Percentiles rank a stretch among this genome's conserved stretches.
phyloP scores from a whole-genome alignment of 2,329 filamentous ascomycete species.

The Xylaria sp. region DNA sequence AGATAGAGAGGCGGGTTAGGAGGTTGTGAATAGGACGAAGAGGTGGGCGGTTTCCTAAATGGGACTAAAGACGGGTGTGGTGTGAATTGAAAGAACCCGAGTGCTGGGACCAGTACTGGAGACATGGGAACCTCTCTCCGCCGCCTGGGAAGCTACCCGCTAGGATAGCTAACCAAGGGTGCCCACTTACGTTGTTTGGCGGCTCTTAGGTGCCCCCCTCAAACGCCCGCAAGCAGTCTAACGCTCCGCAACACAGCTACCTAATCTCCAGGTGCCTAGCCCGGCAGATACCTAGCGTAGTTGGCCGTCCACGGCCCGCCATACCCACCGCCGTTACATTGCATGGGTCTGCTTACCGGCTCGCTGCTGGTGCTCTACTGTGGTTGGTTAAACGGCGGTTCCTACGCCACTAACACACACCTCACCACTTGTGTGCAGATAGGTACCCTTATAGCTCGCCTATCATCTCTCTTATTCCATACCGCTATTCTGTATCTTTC shows the following conservation, averaged over 20 bases:
- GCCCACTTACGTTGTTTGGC: constrained; percentile 10
- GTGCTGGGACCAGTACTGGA: constrained; percentile 24
- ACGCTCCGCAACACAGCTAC: neutral
- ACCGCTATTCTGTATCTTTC: neutral
- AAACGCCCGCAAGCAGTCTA: neutral
- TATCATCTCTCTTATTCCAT: constrained; percentile 3
- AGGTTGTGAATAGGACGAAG: neutral
- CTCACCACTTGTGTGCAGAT: neutral
- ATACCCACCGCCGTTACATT: constrained; percentile 14
- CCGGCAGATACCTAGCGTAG: neutral
- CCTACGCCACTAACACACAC: constrained; percentile 6
- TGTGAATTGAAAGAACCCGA: constrained; percentile 23
- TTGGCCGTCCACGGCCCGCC: constrained; percentile 23
- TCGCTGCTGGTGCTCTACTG: neutral
- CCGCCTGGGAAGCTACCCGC: constrained; percentile 1
- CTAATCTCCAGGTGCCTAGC: neutral
- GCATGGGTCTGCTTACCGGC: neutral
- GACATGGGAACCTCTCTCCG: constrained; percentile 2
- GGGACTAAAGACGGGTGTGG: constrained; percentile 27
- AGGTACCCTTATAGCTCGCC: neutral
- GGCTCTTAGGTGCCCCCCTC: constrained; percentile 20
- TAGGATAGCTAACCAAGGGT: neutral
- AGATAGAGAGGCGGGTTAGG: neutral
- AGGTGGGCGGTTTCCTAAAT: constrained; percentile 33
- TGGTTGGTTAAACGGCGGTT: constrained; percentile 4